These are phyloP conservation scores for Ramalina intermedia DNA, from an alignment of 495 filamentous ascomycete species.

Conservation along the genomic window DNA sequence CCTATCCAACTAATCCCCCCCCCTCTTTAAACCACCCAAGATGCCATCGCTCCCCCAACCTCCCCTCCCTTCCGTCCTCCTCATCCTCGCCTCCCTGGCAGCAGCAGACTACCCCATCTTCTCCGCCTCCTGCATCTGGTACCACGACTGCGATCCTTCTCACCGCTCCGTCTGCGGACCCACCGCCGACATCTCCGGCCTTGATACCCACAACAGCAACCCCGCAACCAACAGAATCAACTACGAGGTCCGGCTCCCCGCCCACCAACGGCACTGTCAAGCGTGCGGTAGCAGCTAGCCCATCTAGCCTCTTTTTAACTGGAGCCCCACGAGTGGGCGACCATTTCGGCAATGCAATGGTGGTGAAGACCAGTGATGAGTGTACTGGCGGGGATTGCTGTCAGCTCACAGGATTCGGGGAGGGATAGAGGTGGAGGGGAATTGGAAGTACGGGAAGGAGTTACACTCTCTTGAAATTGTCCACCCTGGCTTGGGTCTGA, in stretches of 20 bases:
- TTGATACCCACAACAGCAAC: conserved; percentile 1
- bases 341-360: neutral
- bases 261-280: conserved; percentile 5
- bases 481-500: neutral
- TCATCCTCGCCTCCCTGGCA: neutral
- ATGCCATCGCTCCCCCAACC: neutral
- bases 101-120: conserved; percentile 1
- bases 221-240: conserved; percentile 10
- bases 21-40: neutral
- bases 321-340: neutral
- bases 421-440: neutral
- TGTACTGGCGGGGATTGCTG: conserved; percentile 7
- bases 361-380: conserved; percentile 8
- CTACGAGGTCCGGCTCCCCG: neutral
- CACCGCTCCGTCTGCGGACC: conserved; percentile 8
- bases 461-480: neutral
- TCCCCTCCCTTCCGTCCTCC: neutral
- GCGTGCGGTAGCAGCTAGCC: conserved; percentile 11
- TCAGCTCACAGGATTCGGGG: neutral
- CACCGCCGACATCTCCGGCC: neutral
- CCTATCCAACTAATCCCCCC: too few species aligned
- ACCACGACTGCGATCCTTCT: conserved; percentile 5
- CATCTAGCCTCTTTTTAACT: neutral
- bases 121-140: conserved; percentile 13
- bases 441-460: conserved; percentile 5